Evolutionary conservation across 1,284 basidiomycete genomes (phyloP).

Genomic region (Jaminaea rosea): DNA sequence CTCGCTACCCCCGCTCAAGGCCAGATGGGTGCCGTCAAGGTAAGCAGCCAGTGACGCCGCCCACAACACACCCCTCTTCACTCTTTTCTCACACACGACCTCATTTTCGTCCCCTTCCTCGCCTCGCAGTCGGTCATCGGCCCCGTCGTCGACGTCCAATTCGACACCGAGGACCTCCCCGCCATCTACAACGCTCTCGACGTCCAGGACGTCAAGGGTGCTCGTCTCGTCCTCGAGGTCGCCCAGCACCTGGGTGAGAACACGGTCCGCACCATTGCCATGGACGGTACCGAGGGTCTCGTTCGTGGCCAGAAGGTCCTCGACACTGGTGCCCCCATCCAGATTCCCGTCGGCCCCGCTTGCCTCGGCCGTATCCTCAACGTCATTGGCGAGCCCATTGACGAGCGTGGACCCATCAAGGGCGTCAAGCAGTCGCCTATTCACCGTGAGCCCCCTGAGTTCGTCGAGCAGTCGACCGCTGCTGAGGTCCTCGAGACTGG

Average conservation of each 20-base stretch:
- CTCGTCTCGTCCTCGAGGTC: conserved; percentile 51
- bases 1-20: neutral
- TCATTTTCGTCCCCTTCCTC: neutral
- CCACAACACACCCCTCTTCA: neutral
- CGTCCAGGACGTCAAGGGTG: conserved; percentile 81
- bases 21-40: conserved; percentile 1
- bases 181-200: conserved; percentile 97
- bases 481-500: conserved; percentile 98
- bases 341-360: conserved; percentile 85
- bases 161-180: conserved; percentile 61
- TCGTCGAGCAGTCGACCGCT: conserved; percentile 95
- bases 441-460: conserved; percentile 89
- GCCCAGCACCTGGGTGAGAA: conserved; percentile 94
- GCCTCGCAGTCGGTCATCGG: conserved; percentile 47
- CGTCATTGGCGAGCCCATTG: conserved; percentile 98
- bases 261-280: conserved; percentile 62
- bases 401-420: conserved; percentile 96
- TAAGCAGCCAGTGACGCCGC: neutral
- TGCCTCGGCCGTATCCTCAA: conserved; percentile 99
- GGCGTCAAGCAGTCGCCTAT: conserved; percentile 72
- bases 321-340: conserved; percentile 91
- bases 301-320: conserved; percentile 95
- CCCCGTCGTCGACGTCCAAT: conserved; percentile 95
- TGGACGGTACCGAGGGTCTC: conserved; percentile 96
- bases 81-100: too few species aligned